phyloP scores from a whole-genome alignment of 164 flowering plant genomes.

The Magnolia kwangsiensis region DNA sequence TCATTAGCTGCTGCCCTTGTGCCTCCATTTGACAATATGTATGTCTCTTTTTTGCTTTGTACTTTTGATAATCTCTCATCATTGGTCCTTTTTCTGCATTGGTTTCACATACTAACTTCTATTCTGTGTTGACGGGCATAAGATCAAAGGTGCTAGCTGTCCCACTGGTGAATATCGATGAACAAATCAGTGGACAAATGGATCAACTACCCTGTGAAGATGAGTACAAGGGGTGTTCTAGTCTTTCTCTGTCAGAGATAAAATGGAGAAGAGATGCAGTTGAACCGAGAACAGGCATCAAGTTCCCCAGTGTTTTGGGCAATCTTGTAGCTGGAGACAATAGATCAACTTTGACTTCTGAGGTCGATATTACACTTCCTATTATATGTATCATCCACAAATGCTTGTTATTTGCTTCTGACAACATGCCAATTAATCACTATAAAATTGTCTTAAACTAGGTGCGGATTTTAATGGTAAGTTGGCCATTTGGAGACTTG shows the following conservation, averaged over 20 bases:
- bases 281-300: constrained; percentile 88
- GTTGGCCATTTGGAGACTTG: too few species aligned
- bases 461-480: too few species aligned
- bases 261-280: constrained; percentile 44
- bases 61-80: neutral
- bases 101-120: neutral
- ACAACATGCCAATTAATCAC: too few species aligned
- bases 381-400: neutral
- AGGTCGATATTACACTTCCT: constrained; percentile 38
- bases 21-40: constrained; percentile 67
- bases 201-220: constrained; percentile 48
- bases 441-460: too few species aligned
- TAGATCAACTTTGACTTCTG: constrained; percentile 38
- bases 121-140: constrained; percentile 16
- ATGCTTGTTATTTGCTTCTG: constrained; percentile 6
- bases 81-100: neutral
- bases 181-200: constrained; percentile 31
- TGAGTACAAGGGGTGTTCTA: constrained; percentile 40
- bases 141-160: constrained; percentile 52
- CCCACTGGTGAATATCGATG: constrained; percentile 42
- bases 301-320: constrained; percentile 50
- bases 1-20: constrained; percentile 71
- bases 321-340: constrained; percentile 20
- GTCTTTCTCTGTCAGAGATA: constrained; percentile 39
- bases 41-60: constrained; percentile 22